These are phyloP conservation scores for Quercus cerris DNA, from an alignment of 306 rosid genomes.

Conservation along the genomic window DNA sequence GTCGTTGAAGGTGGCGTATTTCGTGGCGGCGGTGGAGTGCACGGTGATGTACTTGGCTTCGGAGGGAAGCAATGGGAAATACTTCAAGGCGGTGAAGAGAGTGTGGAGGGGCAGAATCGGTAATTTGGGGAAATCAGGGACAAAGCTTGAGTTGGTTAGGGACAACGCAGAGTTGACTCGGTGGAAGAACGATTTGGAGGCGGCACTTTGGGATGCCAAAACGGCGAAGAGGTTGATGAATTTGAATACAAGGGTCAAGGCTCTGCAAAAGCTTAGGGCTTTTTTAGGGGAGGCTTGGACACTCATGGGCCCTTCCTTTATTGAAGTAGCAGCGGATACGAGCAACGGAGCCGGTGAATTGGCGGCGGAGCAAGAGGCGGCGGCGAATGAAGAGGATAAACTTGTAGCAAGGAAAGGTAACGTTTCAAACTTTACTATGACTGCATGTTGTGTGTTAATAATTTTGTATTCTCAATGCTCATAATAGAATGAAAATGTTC, in stretches of 20 bases:
- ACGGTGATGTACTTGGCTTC: slow-evolving; percentile 44
- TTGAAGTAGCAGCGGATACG: slow-evolving; percentile 22
- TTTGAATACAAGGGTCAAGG: slow-evolving; percentile 48
- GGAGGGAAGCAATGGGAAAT: slow-evolving; percentile 25
- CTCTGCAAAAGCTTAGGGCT: slow-evolving; percentile 33
- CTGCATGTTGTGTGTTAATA: too few species aligned
- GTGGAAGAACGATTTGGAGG: slow-evolving; percentile 50
- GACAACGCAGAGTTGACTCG: slow-evolving; percentile 33
- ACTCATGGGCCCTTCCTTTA: slow-evolving; percentile 50
- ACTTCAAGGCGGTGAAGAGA: slow-evolving; percentile 40
- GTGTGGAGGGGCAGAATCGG: slow-evolving; percentile 60
- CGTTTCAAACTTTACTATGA: too few species aligned
- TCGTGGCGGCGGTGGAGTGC: slow-evolving; percentile 69
- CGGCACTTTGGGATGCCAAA: slow-evolving; percentile 47
- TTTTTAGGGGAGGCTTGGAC: slow-evolving; percentile 61
- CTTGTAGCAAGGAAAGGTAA: too few species aligned
- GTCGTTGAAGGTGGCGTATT: slow-evolving; percentile 52
- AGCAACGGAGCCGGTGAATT: too few species aligned
- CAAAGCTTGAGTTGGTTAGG: slow-evolving; percentile 12
- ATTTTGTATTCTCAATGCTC: not conserved
- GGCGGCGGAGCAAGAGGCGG: too few species aligned
- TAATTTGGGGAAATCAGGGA: slow-evolving; percentile 15
- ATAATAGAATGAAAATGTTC: too few species aligned
- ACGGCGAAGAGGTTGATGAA: slow-evolving; percentile 37
- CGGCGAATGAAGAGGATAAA: too few species aligned